Conservation (phyloP, 176 grass and related monocot species). For the Aegilops bicornis region DNA sequence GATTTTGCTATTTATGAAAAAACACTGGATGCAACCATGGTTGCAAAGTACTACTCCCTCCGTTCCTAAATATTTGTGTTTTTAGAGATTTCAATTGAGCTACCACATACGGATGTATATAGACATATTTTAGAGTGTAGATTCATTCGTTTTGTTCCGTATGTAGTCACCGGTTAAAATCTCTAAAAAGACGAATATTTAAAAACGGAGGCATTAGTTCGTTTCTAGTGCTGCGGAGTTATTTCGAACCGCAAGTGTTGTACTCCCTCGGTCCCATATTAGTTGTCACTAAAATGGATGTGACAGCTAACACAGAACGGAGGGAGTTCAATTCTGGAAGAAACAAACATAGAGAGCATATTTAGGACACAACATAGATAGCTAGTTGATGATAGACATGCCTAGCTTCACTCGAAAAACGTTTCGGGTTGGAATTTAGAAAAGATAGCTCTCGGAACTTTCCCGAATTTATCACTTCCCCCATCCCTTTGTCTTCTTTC, state of each 20-base stretch:
- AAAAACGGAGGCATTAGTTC: background rate
- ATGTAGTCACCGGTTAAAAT: no score
- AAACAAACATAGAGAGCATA: background rate
- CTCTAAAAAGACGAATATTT: no score
- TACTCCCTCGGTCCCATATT: no score
- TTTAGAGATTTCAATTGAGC: no score
- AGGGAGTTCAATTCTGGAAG: background rate
- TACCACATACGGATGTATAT: no score
- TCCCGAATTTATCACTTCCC: constrained; percentile 16
- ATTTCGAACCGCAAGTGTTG: background rate
- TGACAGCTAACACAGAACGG: no score
- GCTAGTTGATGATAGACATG: constrained; percentile 1
- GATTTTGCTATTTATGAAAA: background rate
- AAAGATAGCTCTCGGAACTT: constrained; percentile 29
- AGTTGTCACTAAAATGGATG: no score
- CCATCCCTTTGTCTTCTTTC: background rate
- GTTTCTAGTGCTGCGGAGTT: background rate
- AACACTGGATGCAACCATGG: background rate
- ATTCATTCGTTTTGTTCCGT: no score
- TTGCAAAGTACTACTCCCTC: background rate
- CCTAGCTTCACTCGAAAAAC: background rate
- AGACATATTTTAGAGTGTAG: no score
- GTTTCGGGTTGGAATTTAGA: background rate
- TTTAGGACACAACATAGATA: background rate
- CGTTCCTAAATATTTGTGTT: no score